Evolutionary conservation across 306 rosid species (phyloP), one percentile per base, ranked within the genome.

Genomic region (Nissolia schottii): DNA sequence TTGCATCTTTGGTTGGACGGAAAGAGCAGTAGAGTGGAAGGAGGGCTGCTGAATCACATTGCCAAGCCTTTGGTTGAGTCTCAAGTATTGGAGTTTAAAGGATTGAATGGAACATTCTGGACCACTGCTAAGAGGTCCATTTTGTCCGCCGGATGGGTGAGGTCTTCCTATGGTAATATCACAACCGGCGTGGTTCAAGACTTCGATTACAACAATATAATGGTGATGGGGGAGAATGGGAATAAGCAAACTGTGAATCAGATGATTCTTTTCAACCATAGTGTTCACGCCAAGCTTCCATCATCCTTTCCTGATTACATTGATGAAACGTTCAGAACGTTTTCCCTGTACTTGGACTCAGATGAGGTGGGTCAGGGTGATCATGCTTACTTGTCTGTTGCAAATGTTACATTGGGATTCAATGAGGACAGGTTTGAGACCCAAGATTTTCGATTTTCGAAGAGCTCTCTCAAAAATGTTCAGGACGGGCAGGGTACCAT

Each of bases 1-100:
- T 84, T 94, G 40, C 99, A 94, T 79, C 63, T 94, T 66, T 94
- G 99, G 99, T 75, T 94, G 86, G 97, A 94, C 55, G 50, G 49
- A 7, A 67, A 85, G 43, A 73, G 89, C 60, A 35, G 28, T n/a
- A 83, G 63, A 73, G 87, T 88, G 7, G 80, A 86, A 76, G 99
- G 91, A 38, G 23, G 50, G 80, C 85, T 94, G 53, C 12, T 77
- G 53, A 73, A 54, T 63, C 88, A 79, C 24, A 25, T 61, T 15
- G 81, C 40, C 34, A 62, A 63, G 12, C 95, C 97, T 53, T 81
- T 82, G 75, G 78, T 4, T 73, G 74, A 77, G 66, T 82, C 82
- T 2, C 35, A 67, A 22, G 89, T 77, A 7, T 81, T 79, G 0
- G 77, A 89, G 51, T 86, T 91, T 41, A 50, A 71, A 24, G 96